phyloP scores from a whole-genome alignment of 805 yeast species.

The Hanseniaspora pseudoguilliermondii region DNA sequence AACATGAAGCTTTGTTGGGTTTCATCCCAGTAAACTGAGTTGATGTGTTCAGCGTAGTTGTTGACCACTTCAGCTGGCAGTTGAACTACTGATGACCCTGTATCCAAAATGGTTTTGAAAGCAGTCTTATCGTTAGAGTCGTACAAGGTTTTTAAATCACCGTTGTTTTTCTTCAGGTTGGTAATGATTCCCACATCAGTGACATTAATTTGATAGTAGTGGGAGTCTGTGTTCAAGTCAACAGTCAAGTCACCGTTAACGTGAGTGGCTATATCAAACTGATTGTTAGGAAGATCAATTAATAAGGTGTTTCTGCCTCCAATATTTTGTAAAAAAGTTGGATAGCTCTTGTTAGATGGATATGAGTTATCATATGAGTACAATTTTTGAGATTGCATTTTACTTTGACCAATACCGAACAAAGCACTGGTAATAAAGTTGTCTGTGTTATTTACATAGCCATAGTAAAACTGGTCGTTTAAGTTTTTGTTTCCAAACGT shows the following conservation, averaged over 20 bases:
- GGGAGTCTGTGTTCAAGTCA: background rate
- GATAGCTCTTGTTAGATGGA: background rate
- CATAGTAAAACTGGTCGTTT: background rate
- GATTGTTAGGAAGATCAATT: background rate
- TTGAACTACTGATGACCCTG: slow-evolving; percentile 2
- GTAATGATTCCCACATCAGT: background rate
- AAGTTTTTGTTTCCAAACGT: background rate
- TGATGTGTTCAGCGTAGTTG: background rate
- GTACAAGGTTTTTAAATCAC: background rate
- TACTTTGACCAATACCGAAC: background rate
- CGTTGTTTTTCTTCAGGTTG: background rate
- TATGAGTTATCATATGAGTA: slow-evolving; percentile 1
- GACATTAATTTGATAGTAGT: slow-evolving; percentile 1
- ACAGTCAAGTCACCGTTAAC: background rate
- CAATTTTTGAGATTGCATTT: slow-evolving; percentile 1
- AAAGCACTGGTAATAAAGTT: background rate
- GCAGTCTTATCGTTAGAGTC: too few relatives aligned
- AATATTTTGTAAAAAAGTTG: background rate
- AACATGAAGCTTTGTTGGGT: background rate
- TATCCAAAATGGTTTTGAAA: background rate
- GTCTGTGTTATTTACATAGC: background rate
- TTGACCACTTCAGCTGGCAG: background rate
- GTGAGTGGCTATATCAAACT: background rate
- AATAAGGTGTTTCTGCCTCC: background rate
- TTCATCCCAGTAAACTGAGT: background rate